Percentiles rank a stretch among this genome's conserved stretches.
Conservation (phyloP, 176 grass and related monocot species). For the Thalia dealbata region DNA sequence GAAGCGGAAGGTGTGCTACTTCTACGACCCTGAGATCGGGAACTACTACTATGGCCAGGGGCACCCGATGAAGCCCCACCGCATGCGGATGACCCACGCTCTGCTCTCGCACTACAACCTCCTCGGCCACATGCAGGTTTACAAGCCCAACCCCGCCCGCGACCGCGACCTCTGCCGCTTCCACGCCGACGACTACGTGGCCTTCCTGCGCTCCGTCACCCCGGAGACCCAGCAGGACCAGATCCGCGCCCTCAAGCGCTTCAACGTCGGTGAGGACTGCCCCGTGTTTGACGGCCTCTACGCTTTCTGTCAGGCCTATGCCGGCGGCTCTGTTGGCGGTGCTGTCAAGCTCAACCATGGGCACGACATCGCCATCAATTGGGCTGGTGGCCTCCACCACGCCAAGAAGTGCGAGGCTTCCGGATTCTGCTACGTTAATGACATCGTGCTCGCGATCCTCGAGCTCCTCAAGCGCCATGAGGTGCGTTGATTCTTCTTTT, state of each 20-base stretch:
- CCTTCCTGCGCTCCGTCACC: constrained; percentile 66
- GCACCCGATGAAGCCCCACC: constrained; percentile 94
- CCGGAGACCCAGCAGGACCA: constrained; percentile 71
- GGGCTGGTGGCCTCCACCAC: constrained; percentile 89
- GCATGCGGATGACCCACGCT: constrained; percentile 86
- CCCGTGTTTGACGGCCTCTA: constrained; percentile 81
- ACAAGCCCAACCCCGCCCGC: constrained; percentile 57
- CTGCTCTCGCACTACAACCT: constrained; percentile 78
- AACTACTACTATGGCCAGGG: constrained; percentile 97
- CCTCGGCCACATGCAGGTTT: constrained; percentile 66
- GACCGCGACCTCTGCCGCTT: constrained; percentile 90
- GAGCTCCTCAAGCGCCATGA: constrained; percentile 78
- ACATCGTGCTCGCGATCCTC: constrained; percentile 90
- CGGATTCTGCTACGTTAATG: constrained; percentile 93
- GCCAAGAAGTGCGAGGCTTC: constrained; percentile 88
- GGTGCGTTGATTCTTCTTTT: constrained; percentile 10
- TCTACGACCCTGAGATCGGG: constrained; percentile 91
- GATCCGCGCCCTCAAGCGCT: constrained; percentile 48
- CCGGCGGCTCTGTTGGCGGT: constrained; percentile 64
- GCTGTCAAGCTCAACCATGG: constrained; percentile 81
- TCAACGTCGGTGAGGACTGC: constrained; percentile 85
- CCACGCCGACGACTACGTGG: constrained; percentile 87
- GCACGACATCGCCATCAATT: constrained; percentile 95
- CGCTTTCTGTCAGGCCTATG: constrained; percentile 77
- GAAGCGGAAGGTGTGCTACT: constrained; percentile 94